Evolutionary conservation across 2,329 filamentous ascomycete genomes (phyloP).

Genomic region (Capronia americana): DNA sequence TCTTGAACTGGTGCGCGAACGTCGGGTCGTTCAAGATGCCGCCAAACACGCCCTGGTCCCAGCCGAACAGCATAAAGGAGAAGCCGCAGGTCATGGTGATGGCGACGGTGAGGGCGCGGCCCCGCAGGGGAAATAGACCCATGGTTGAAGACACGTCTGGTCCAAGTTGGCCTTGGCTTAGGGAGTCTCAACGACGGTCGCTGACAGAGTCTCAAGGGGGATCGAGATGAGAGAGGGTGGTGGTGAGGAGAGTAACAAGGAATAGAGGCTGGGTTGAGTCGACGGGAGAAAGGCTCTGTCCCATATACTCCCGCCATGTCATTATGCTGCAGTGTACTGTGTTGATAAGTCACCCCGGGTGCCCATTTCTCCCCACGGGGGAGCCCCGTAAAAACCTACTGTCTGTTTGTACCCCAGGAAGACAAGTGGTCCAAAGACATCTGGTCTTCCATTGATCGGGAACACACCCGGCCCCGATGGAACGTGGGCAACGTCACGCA

Average conservation of each 20-base stretch:
- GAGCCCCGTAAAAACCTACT: constrained; percentile 2
- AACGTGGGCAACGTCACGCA: constrained; percentile 3
- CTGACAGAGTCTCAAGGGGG: too few relatives aligned
- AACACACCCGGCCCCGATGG: not conserved
- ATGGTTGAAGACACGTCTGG: constrained; percentile 2
- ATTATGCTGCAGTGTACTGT: constrained; percentile 4
- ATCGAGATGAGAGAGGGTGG: not conserved
- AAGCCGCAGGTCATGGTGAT: constrained; percentile 22
- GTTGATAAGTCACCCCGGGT: not conserved
- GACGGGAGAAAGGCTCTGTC: constrained; percentile 4
- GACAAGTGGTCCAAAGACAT: not conserved
- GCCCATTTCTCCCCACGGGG: constrained; percentile 15
- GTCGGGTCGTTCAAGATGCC: constrained; percentile 42
- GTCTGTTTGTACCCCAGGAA: constrained; percentile 7
- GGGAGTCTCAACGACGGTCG: not conserved
- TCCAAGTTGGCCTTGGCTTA: constrained; percentile 6
- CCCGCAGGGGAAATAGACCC: constrained; percentile 11
- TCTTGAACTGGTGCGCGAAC: constrained; percentile 41
- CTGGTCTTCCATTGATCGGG: not conserved
- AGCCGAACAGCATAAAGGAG: constrained; percentile 61
- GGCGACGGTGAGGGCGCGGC: constrained; percentile 3
- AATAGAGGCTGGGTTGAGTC: constrained; percentile 14
- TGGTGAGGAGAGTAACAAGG: not conserved
- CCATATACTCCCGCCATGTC: constrained; percentile 17
- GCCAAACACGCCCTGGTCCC: constrained; percentile 47